These are phyloP conservation scores for Trichophyton verrucosum DNA, from an alignment of 2,329 filamentous ascomycete species.

Conservation along the genomic window DNA sequence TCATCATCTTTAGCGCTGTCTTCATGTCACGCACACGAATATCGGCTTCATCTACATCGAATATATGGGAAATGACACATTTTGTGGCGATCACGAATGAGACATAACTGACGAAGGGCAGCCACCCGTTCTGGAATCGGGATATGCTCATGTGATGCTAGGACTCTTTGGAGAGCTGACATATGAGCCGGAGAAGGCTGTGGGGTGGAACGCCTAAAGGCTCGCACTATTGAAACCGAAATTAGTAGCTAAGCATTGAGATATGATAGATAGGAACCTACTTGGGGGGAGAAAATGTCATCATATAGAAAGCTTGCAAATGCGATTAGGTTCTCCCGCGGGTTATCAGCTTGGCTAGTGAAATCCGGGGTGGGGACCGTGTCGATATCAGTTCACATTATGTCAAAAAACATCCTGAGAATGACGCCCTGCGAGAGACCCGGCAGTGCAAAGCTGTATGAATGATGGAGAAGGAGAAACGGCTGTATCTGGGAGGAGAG, in stretches of 20 bases:
- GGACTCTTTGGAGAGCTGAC: background rate
- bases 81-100: constrained; percentile 14
- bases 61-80: constrained; percentile 14
- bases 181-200: background rate
- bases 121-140: constrained; percentile 12
- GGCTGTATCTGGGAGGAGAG: background rate
- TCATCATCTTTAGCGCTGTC: constrained; percentile 13
- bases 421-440: background rate
- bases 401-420: background rate
- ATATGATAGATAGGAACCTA: background rate
- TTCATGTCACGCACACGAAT: constrained; percentile 7
- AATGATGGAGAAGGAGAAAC: background rate
- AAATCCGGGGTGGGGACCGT: background rate
- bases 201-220: background rate
- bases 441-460: background rate
- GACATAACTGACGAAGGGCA: constrained; percentile 11
- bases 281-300: background rate
- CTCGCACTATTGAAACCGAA: background rate
- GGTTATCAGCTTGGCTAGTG: background rate
- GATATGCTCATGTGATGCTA: background rate
- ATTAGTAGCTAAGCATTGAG: background rate
- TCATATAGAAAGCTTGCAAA: background rate
- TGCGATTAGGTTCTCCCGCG: background rate
- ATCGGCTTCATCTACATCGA: constrained; percentile 12
- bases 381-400: background rate